These are phyloP conservation scores for Vitis cinerea DNA, from an alignment of 164 flowering plant genomes.

Conservation along the genomic window DNA sequence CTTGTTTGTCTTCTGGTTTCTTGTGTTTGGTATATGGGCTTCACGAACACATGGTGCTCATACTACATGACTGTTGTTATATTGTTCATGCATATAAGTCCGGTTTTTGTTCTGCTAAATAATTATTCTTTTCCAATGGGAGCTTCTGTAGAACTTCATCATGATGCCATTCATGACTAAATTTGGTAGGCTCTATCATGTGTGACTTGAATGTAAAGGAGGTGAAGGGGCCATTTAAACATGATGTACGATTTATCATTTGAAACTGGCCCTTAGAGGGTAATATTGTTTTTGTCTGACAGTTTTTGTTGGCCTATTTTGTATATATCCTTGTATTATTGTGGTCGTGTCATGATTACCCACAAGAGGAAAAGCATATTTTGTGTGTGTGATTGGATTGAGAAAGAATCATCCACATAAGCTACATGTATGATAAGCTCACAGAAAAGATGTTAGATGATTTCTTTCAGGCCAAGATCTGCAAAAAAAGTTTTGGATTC, in stretches of 20 bases:
- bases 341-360: background rate
- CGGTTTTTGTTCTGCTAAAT: background rate
- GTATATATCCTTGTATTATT: background rate
- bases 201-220: background rate
- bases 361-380: too few relatives aligned
- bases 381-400: too few relatives aligned
- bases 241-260: background rate
- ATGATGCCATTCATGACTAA: background rate
- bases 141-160: background rate
- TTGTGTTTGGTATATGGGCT: conserved; percentile 98
- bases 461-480: too few relatives aligned
- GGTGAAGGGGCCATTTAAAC: background rate
- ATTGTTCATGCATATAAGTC: conserved; percentile 11
- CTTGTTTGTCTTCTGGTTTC: conserved; percentile 97
- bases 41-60: conserved; percentile 76
- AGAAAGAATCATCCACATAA: too few relatives aligned
- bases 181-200: background rate
- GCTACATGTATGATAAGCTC: too few relatives aligned
- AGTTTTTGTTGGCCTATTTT: background rate
- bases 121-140: background rate
- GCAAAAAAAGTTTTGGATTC: too few relatives aligned
- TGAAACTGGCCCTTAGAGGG: background rate
- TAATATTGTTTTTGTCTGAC: background rate
- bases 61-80: conserved; percentile 33
- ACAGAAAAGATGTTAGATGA: too few relatives aligned